Percentiles rank a stretch among this genome's conserved stretches.
Evolutionary conservation across 331 rosid species (phyloP).

Genomic region (Malus hybrid): DNA sequence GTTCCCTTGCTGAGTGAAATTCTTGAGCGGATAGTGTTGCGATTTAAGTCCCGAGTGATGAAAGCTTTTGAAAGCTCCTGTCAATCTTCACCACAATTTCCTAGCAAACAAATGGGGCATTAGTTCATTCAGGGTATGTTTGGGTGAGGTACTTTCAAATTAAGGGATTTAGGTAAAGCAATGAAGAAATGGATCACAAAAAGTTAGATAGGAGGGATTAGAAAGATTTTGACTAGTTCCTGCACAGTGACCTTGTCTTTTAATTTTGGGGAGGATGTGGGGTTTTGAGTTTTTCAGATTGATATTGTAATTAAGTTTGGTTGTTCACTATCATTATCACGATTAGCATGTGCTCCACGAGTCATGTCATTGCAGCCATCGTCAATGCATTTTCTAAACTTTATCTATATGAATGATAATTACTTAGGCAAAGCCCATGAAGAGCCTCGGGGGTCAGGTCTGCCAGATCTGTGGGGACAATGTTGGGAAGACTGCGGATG

Average conservation of each 20-base stretch:
- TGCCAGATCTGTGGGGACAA: slow-evolving; percentile 95
- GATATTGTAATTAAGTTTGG: neutral
- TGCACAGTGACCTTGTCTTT: neutral
- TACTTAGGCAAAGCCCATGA: slow-evolving; percentile 51
- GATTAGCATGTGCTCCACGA: neutral
- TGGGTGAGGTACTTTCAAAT: too few relatives aligned
- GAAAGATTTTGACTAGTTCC: neutral
- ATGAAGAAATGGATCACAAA: too few relatives aligned
- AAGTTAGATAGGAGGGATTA: too few relatives aligned
- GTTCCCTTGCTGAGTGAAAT: neutral
- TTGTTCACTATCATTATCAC: neutral
- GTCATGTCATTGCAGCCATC: neutral
- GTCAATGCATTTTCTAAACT: neutral
- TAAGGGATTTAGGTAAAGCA: too few relatives aligned
- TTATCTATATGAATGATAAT: neutral
- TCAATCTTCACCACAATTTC: neutral
- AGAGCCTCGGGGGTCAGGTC: slow-evolving; percentile 48
- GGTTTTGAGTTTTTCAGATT: too few relatives aligned
- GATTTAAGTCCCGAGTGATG: neutral
- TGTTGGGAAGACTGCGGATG: slow-evolving; percentile 59
- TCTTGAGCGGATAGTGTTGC: neutral
- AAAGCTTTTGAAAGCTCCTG: neutral
- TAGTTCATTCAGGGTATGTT: neutral
- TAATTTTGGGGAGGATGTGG: neutral
- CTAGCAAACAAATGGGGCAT: neutral